A percentile compares a stretch with the other conserved stretches of the same genome.
phyloP scores from a whole-genome alignment of 805 yeast species.

The Wickerhamiella brachini region DNA sequence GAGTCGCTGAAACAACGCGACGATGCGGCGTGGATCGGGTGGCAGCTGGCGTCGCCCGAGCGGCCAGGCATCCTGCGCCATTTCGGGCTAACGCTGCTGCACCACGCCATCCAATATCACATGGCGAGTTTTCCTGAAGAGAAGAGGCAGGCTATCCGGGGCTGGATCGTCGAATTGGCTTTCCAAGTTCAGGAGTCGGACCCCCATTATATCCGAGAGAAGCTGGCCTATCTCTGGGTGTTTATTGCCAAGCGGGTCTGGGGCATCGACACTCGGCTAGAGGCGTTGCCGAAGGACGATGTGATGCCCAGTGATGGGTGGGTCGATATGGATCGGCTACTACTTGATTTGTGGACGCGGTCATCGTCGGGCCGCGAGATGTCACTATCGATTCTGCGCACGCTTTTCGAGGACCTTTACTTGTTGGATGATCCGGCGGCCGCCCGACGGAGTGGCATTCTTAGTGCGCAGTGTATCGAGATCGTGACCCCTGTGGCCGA shows the following conservation, averaged over 20 bases:
- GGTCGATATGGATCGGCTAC: constrained; percentile 72
- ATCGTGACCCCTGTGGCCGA: constrained; percentile 60
- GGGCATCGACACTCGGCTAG: constrained; percentile 39
- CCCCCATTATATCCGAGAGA: constrained; percentile 83
- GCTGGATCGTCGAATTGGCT: constrained; percentile 75
- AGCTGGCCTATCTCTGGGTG: constrained; percentile 83
- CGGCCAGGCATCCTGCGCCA: constrained; percentile 67
- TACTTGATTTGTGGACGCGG: constrained; percentile 61
- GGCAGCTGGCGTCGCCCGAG: constrained; percentile 57
- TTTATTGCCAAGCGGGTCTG: constrained; percentile 79
- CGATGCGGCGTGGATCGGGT: constrained; percentile 89
- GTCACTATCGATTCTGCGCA: constrained; percentile 62
- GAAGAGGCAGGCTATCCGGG: constrained; percentile 54
- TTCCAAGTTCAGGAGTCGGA: constrained; percentile 45
- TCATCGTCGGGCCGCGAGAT: constrained; percentile 57
- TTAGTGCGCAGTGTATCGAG: constrained; percentile 74
- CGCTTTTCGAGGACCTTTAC: constrained; percentile 85
- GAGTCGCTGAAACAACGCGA: constrained; percentile 63
- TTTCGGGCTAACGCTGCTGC: constrained; percentile 72
- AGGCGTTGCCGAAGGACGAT: constrained; percentile 14
- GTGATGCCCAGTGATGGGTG: constrained; percentile 41
- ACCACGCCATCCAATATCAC: constrained; percentile 47
- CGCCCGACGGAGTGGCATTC: constrained; percentile 56
- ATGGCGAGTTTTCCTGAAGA: constrained; percentile 43
- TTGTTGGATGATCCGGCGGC: constrained; percentile 86